phyloP scores from a whole-genome alignment of 2,329 filamentous ascomycete genomes.

The Penicillium frequentans region DNA sequence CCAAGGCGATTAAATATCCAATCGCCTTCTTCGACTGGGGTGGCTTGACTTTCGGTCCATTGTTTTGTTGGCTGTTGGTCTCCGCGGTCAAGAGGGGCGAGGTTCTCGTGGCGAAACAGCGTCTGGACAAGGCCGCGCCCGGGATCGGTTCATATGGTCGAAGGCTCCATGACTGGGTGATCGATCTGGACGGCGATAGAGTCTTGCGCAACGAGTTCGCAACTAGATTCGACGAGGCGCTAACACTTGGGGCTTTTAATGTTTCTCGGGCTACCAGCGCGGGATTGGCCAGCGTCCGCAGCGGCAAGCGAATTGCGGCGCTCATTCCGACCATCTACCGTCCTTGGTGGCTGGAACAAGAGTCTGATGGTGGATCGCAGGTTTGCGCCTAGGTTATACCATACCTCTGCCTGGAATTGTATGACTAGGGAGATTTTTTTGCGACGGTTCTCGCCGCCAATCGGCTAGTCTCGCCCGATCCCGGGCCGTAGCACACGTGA shows the following conservation, averaged over 20 bases:
- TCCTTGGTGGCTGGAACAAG: background rate
- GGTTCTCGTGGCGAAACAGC: constrained; percentile 20
- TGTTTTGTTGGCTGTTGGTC: constrained; percentile 3
- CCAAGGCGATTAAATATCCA: constrained; percentile 35
- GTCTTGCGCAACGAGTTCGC: background rate
- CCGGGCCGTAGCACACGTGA: constrained; percentile 24
- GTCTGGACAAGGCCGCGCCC: constrained; percentile 1
- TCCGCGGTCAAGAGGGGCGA: constrained; percentile 14
- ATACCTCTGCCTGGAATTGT: constrained; percentile 9
- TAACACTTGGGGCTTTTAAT: constrained; percentile 15
- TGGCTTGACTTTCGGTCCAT: constrained; percentile 10
- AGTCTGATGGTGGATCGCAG: background rate
- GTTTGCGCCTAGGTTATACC: constrained; percentile 6
- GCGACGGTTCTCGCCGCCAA: constrained; percentile 25
- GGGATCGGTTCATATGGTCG: background rate
- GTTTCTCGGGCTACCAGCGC: constrained; percentile 27
- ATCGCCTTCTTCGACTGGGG: constrained; percentile 24
- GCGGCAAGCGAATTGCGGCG: constrained; percentile 32
- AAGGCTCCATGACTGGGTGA: background rate
- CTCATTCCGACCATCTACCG: constrained; percentile 31
- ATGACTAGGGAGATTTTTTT: constrained; percentile 21
- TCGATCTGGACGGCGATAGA: background rate
- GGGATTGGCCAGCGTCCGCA: constrained; percentile 34
- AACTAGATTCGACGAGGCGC: constrained; percentile 6
- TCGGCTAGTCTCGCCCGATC: constrained; percentile 19